phyloP scores from a whole-genome alignment of 2,329 filamentous ascomycete species.

The Monosporascus sp. region DNA sequence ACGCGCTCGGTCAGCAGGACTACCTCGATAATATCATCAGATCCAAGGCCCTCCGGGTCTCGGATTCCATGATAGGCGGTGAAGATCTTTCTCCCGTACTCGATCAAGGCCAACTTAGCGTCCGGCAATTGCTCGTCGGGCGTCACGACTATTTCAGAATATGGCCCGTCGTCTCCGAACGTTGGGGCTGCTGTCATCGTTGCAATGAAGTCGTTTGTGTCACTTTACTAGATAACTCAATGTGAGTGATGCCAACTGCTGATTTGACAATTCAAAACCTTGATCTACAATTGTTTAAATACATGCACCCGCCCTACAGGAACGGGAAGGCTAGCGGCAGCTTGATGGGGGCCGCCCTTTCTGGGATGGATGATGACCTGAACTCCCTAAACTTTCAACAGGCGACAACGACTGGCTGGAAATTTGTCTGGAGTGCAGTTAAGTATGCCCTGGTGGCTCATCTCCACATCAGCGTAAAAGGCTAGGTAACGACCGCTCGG shows the following conservation, averaged over 20 bases:
- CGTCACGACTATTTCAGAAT: background rate
- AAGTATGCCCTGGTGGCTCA: conserved; percentile 1
- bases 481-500: conserved; percentile 4
- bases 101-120: too few relatives aligned
- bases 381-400: conserved; percentile 2
- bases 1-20: background rate
- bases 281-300: conserved; percentile 9
- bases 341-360: conserved; percentile 12
- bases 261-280: conserved; percentile 13
- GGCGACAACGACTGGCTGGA: conserved; percentile 14
- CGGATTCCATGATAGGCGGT: conserved; percentile 9
- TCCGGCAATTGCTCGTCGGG: background rate
- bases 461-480: conserved; percentile 4
- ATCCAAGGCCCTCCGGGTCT: conserved; percentile 5
- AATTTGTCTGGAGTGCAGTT: conserved; percentile 9
- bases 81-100: background rate
- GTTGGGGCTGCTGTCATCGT: background rate
- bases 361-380: conserved; percentile 9
- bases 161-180: background rate
- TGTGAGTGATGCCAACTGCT: conserved; percentile 8
- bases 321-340: conserved; percentile 14
- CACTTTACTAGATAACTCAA: background rate
- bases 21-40: conserved; percentile 1
- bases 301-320: conserved; percentile 15
- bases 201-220: background rate